Percentiles rank a stretch among this genome's conserved stretches.
phyloP scores from a whole-genome alignment of 352 stramenopile genomes.

The Hyaloperonospora arabidopsidis region DNA sequence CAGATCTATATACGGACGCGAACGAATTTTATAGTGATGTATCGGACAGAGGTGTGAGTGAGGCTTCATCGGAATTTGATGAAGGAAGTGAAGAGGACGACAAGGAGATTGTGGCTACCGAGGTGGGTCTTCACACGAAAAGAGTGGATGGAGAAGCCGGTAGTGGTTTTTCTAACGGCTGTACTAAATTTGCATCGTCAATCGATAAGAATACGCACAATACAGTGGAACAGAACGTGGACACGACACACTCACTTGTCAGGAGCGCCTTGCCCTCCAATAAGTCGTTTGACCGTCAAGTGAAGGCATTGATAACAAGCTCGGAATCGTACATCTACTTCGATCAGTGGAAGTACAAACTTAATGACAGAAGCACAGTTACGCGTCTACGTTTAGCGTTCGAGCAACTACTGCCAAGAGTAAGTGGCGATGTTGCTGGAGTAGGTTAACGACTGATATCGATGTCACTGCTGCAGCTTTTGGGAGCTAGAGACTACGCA shows the following conservation, averaged over 20 bases:
- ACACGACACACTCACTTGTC: constrained; percentile 22
- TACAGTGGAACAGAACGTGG: neutral
- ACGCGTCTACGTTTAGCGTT: constrained; percentile 38
- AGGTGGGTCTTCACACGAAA: neutral
- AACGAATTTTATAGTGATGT: neutral
- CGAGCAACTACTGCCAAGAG: constrained; percentile 39
- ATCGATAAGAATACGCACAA: neutral
- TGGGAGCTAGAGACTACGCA: constrained; percentile 61
- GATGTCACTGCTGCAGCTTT: constrained; percentile 30
- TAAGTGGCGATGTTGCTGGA: constrained; percentile 14
- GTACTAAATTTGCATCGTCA: neutral
- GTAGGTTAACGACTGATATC: neutral
- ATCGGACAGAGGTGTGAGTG: constrained; percentile 2
- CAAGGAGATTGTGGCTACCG: neutral
- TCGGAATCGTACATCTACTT: constrained; percentile 30
- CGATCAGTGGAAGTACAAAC: constrained; percentile 42
- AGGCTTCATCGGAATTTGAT: constrained; percentile 3
- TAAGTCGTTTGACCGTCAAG: constrained; percentile 33
- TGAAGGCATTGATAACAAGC: constrained; percentile 18
- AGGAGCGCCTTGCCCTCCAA: constrained; percentile 16
- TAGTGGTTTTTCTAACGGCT: neutral
- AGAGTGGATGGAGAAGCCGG: constrained; percentile 3
- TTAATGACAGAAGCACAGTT: constrained; percentile 21
- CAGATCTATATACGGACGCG: neutral
- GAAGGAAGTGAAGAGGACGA: neutral